A percentile compares a stretch with the other conserved stretches of the same genome.
Conservation (phyloP, 23 red algal genomes). For the Gracilaria domingensis region DNA sequence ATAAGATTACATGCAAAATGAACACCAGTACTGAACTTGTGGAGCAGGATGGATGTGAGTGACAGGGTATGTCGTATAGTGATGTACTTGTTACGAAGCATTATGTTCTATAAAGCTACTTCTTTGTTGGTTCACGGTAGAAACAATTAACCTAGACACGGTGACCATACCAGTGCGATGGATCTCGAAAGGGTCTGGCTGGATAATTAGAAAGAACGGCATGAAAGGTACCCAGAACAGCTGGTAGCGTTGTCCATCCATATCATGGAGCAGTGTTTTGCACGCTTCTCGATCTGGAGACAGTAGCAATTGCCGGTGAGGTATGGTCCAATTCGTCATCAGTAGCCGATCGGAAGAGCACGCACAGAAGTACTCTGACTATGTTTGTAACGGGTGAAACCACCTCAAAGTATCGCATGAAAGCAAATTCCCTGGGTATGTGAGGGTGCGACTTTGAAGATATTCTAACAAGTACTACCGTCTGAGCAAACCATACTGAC, state of each 20-base stretch:
- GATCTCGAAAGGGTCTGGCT: neutral
- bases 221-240: neutral
- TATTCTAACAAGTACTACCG: neutral
- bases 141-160: constrained; percentile 7
- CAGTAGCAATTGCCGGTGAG: neutral
- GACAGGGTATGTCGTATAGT: too few species aligned
- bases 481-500: neutral
- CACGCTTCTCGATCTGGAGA: neutral
- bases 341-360: neutral
- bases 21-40: too few species aligned
- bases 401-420: neutral
- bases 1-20: too few species aligned
- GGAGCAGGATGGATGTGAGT: too few species aligned
- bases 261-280: neutral
- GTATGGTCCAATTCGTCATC: neutral
- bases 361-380: neutral
- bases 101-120: neutral
- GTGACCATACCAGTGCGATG: neutral
- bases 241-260: neutral
- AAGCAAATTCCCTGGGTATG: neutral
- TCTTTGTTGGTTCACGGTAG: neutral
- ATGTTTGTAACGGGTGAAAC: neutral
- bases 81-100: neutral
- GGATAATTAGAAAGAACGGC: neutral
- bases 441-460: neutral